A percentile compares a stretch with the other conserved stretches of the same genome.
Evolutionary conservation across 257 asterid species (phyloP).

Genomic region (Schizonepeta tenuifolia): DNA sequence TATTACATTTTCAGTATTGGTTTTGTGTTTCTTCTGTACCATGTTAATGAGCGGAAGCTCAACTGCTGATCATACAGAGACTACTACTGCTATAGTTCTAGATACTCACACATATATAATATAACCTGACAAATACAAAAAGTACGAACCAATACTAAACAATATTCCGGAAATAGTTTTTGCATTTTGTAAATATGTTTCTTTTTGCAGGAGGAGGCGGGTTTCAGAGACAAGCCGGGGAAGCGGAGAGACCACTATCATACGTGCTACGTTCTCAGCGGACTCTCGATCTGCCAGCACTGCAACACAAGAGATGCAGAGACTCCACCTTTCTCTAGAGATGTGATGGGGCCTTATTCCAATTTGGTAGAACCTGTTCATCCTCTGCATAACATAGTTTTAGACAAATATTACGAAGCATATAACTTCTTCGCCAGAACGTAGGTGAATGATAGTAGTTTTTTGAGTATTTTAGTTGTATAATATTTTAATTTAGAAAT

Average conservation of each 20-base stretch:
- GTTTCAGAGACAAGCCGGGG: slow-evolving; percentile 95
- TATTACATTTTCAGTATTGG: background rate
- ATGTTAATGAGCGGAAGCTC: background rate
- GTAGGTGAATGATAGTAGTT: background rate
- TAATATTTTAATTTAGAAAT: too few species aligned
- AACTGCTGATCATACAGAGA: background rate
- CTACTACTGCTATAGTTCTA: background rate
- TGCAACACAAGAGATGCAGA: slow-evolving; percentile 45
- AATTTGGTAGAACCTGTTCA: slow-evolving; percentile 80
- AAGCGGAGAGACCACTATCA: slow-evolving; percentile 90
- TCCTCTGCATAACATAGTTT: slow-evolving; percentile 69
- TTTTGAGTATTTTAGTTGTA: background rate
- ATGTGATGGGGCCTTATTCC: slow-evolving; percentile 78
- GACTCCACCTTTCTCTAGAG: slow-evolving; percentile 67
- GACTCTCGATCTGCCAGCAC: slow-evolving; percentile 79
- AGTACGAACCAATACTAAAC: background rate
- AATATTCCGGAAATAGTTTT: slow-evolving; percentile 14
- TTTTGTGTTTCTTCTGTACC: slow-evolving; percentile 6
- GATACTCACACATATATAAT: background rate
- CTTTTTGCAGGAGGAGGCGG: slow-evolving; percentile 73
- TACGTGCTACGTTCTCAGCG: slow-evolving; percentile 93
- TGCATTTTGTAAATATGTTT: slow-evolving; percentile 8
- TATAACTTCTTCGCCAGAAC: slow-evolving; percentile 49
- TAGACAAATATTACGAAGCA: slow-evolving; percentile 76
- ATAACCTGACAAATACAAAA: background rate